These are phyloP conservation scores for Fagopyrum tataricum DNA, from an alignment of 148 eudicot genomes.

Conservation along the genomic window DNA sequence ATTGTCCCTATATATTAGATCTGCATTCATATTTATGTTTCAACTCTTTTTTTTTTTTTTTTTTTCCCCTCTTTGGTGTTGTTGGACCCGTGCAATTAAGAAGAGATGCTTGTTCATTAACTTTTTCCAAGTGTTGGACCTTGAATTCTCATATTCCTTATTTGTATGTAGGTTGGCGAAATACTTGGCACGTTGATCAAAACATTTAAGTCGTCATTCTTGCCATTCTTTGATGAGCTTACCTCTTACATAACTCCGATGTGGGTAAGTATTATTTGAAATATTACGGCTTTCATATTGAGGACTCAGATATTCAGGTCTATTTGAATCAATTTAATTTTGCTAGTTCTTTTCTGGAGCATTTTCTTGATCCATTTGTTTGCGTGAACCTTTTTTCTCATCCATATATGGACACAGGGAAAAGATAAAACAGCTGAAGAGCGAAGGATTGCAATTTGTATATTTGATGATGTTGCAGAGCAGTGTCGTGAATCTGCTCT, in stretches of 20 bases:
- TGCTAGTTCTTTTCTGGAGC: background rate
- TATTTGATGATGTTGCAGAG: slow-evolving; percentile 93
- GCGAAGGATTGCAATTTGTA: slow-evolving; percentile 94
- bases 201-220: slow-evolving; percentile 80
- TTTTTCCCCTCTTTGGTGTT: background rate
- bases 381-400: background rate
- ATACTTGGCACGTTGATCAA: slow-evolving; percentile 82
- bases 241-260: slow-evolving; percentile 82
- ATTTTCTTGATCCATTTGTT: background rate
- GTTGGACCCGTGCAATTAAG: background rate
- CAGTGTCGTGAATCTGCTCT: slow-evolving; percentile 92
- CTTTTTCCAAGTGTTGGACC: background rate
- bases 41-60: background rate
- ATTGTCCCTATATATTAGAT: background rate
- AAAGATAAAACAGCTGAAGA: slow-evolving; percentile 92
- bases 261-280: slow-evolving; percentile 59
- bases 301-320: background rate
- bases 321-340: background rate
- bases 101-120: background rate
- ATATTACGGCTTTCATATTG: background rate
- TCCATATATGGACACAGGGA: slow-evolving; percentile 39
- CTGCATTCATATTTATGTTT: background rate
- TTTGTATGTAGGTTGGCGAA: slow-evolving; percentile 61
- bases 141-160: background rate
- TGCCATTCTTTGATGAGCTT: slow-evolving; percentile 87